These are phyloP conservation scores for Warburgia ugandensis DNA, from an alignment of 164 flowering plant species.

Conservation along the genomic window DNA sequence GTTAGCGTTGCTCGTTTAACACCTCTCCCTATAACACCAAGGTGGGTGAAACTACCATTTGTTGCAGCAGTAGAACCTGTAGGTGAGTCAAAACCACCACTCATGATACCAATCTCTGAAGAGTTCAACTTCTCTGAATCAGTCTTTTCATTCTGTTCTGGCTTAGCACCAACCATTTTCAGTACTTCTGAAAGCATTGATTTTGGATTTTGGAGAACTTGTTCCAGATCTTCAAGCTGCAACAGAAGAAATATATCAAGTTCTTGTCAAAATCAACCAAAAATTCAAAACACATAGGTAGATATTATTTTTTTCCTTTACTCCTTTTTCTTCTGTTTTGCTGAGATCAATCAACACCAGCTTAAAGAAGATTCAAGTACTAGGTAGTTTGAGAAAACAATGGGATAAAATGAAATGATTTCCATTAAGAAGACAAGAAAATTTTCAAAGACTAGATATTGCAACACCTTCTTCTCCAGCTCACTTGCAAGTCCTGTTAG, in stretches of 20 bases:
- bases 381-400: neutral
- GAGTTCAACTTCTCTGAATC: constrained; percentile 24
- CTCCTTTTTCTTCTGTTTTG: neutral
- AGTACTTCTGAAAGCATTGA: constrained; percentile 63
- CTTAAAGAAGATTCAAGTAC: neutral
- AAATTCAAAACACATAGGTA: neutral
- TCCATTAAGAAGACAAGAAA: neutral
- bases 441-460: neutral
- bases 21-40: constrained; percentile 97
- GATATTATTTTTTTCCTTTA: neutral
- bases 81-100: constrained; percentile 45
- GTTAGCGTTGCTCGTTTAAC: constrained; percentile 62
- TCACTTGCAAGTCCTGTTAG: constrained; percentile 56
- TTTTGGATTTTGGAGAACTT: constrained; percentile 47
- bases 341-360: neutral
- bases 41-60: constrained; percentile 61
- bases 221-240: constrained; percentile 96
- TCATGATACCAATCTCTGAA: constrained; percentile 36
- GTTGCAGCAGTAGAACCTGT: constrained; percentile 60
- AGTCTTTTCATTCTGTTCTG: constrained; percentile 15
- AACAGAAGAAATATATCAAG: constrained; percentile 4
- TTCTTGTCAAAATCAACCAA: neutral
- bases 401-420: neutral
- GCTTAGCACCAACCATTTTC: constrained; percentile 43
- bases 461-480: constrained; percentile 74